Evolutionary conservation across 371 early-diverging fungal species (phyloP).

Genomic region (Rhizomucor pusillus): DNA sequence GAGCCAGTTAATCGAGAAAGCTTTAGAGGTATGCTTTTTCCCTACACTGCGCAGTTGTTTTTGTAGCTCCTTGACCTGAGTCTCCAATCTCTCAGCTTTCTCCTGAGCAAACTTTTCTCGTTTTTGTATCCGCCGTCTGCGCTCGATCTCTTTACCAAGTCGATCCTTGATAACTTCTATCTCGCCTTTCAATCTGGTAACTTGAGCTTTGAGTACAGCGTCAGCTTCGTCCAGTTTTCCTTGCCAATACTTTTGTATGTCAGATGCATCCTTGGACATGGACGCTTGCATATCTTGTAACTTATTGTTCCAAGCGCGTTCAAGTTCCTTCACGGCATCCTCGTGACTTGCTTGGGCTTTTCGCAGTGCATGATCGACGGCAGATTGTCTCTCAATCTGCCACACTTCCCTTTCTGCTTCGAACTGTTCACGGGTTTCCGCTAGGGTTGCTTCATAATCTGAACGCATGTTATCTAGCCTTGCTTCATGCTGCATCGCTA

Average conservation of each 20-base stretch:
- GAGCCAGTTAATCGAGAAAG: too few species aligned
- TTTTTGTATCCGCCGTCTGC: slow-evolving; percentile 21
- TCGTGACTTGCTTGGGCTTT: background rate
- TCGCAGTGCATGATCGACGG: slow-evolving; percentile 11
- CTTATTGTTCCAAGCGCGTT: slow-evolving; percentile 30
- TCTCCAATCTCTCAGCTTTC: background rate
- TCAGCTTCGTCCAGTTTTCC: slow-evolving; percentile 22
- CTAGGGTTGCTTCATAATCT: slow-evolving; percentile 24
- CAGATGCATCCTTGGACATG: slow-evolving; percentile 36
- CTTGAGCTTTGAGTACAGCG: slow-evolving; percentile 1
- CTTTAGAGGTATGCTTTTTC: slow-evolving; percentile 1
- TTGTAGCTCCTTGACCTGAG: slow-evolving; percentile 1
- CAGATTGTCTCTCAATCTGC: slow-evolving; percentile 23
- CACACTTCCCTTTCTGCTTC: slow-evolving; percentile 25
- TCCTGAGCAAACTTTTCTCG: slow-evolving; percentile 5
- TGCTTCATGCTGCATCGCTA: slow-evolving; percentile 31
- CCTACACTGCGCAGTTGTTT: background rate
- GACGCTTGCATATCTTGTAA: slow-evolving; percentile 25
- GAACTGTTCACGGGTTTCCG: slow-evolving; percentile 16
- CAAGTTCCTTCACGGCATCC: slow-evolving; percentile 4
- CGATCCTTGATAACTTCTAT: slow-evolving; percentile 37
- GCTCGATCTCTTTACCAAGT: slow-evolving; percentile 31
- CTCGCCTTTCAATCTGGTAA: slow-evolving; percentile 24
- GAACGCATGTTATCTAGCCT: slow-evolving; percentile 22
- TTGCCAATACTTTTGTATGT: slow-evolving; percentile 36